Conservation (phyloP, 2,329 filamentous ascomycete genomes). For the Rhytidhysteron rufulum region DNA sequence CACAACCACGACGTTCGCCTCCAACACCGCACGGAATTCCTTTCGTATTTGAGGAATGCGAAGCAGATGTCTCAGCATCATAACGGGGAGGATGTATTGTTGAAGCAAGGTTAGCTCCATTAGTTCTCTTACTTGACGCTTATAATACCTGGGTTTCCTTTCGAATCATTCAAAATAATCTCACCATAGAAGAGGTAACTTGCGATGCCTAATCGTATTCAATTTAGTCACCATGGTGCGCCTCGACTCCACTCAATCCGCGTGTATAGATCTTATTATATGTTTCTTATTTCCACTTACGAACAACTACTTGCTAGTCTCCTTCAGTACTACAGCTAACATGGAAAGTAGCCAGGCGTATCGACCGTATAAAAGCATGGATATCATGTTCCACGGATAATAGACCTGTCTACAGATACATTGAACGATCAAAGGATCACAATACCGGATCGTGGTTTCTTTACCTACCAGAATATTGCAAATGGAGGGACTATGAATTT, state of each 20-base stretch:
- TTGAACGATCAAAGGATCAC: constrained; percentile 9
- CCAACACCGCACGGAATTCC: constrained; percentile 17
- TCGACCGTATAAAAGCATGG: constrained; percentile 24
- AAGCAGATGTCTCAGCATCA: constrained; percentile 8
- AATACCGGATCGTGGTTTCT: constrained; percentile 26
- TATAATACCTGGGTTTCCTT: no score
- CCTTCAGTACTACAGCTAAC: constrained; percentile 1
- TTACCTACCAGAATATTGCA: constrained; percentile 14
- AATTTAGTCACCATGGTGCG: no score
- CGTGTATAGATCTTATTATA: no score
- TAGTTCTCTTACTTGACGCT: no score
- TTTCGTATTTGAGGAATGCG: constrained; percentile 15
- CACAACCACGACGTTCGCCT: constrained; percentile 16
- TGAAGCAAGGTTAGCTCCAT: constrained; percentile 14
- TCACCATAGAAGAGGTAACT: no score
- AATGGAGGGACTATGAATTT: constrained; percentile 20
- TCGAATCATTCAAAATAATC: no score
- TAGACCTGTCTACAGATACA: constrained; percentile 9
- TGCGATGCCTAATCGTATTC: no score
- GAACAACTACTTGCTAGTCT: no score
- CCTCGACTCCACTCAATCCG: no score
- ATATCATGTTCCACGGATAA: constrained; percentile 13
- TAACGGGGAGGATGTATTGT: constrained; percentile 18
- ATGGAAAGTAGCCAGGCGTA: constrained; percentile 14
- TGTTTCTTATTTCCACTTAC: no score